Evolutionary conservation across 176 grass and related monocot species (phyloP).

Genomic region (Sorghum bicolor): DNA sequence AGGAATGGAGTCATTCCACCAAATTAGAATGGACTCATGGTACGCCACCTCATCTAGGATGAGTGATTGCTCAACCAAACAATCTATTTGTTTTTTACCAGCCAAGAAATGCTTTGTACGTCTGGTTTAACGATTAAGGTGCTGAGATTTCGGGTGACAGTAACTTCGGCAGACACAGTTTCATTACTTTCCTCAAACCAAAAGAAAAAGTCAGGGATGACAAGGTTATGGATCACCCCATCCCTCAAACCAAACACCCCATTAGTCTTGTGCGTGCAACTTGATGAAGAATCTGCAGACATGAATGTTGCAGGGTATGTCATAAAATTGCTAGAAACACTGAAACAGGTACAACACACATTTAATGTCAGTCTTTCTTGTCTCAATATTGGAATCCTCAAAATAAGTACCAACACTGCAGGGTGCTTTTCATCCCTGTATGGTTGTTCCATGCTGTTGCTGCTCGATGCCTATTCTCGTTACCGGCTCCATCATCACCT

Average conservation of each 20-base stretch:
- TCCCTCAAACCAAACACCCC: neutral
- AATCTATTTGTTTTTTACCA: neutral
- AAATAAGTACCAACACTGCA: slow-evolving; percentile 27
- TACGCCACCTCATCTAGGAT: neutral
- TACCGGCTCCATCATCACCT: slow-evolving; percentile 50
- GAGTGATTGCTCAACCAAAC: neutral
- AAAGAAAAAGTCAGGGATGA: neutral
- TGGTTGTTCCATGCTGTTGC: slow-evolving; percentile 64
- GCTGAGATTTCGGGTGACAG: neutral
- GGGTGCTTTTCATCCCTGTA: slow-evolving; percentile 64
- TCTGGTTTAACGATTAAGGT: neutral
- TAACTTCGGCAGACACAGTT: neutral
- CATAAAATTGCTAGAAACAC: neutral
- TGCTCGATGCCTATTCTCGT: slow-evolving; percentile 54
- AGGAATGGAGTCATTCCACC: neutral
- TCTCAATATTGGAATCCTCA: slow-evolving; percentile 12
- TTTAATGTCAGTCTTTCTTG: neutral
- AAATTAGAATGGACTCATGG: neutral
- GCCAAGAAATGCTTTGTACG: neutral
- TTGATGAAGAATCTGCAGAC: neutral
- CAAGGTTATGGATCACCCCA: neutral
- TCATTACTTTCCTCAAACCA: neutral
- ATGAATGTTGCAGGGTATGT: neutral
- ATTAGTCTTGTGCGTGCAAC: neutral
- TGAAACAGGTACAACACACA: neutral